A percentile compares a stretch with the other conserved stretches of the same genome.
Evolutionary conservation across 2,329 filamentous ascomycete genomes (phyloP).

Genomic region (Ophiocordyceps australis): DNA sequence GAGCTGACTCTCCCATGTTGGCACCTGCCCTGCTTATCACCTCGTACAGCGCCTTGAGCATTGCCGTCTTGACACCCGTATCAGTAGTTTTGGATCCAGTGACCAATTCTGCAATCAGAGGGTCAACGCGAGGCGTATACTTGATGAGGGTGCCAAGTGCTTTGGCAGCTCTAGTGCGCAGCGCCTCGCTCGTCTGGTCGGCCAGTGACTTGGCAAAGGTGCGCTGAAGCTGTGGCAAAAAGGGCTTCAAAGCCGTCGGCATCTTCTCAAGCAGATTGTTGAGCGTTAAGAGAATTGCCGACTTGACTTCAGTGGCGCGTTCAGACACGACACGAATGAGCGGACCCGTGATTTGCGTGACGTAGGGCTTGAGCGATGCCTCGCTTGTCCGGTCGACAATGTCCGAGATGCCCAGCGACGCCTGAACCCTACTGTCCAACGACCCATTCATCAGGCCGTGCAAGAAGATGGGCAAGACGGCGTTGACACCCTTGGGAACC

Average conservation of each 20-base stretch:
- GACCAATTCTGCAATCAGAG: slow-evolving; percentile 78
- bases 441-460: slow-evolving; percentile 97
- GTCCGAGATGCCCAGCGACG: slow-evolving; percentile 86
- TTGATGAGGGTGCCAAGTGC: slow-evolving; percentile 91
- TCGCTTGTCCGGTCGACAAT: slow-evolving; percentile 85
- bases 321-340: slow-evolving; percentile 96
- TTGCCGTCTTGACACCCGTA: slow-evolving; percentile 74
- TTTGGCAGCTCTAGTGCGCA: slow-evolving; percentile 79
- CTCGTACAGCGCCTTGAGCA: slow-evolving; percentile 93
- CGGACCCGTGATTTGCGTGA: slow-evolving; percentile 93
- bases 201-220: slow-evolving; percentile 95
- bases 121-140: slow-evolving; percentile 86
- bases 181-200: slow-evolving; percentile 75
- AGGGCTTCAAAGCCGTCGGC: slow-evolving; percentile 84
- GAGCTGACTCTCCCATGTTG: slow-evolving; percentile 87
- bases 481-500: slow-evolving; percentile 91
- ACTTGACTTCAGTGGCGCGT: slow-evolving; percentile 87
- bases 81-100: slow-evolving; percentile 86
- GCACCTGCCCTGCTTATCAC: slow-evolving; percentile 86
- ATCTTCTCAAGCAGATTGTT: slow-evolving; percentile 97
- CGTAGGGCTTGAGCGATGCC: slow-evolving; percentile 78
- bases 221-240: slow-evolving; percentile 87
- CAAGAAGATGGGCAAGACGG: slow-evolving; percentile 88
- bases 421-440: slow-evolving; percentile 76
- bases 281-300: slow-evolving; percentile 80